These are phyloP conservation scores for Biancaea sappan DNA, from an alignment of 306 rosid species.

Conservation along the genomic window DNA sequence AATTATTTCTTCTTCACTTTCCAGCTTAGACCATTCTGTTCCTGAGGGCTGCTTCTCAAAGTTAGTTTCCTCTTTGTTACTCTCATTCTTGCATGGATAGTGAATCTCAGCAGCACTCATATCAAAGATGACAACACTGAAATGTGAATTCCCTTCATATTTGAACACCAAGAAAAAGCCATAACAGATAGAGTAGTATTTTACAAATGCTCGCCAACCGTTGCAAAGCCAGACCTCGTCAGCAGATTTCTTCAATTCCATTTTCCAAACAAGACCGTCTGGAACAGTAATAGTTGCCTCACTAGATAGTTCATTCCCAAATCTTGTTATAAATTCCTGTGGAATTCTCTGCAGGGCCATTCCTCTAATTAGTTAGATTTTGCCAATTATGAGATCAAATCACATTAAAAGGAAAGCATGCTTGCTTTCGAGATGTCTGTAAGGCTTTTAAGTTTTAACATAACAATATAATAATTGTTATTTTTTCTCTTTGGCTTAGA, in stretches of 20 bases:
- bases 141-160: constrained; percentile 32
- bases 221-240: constrained; percentile 6
- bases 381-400: not conserved
- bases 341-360: constrained; percentile 38
- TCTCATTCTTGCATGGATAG: constrained; percentile 26
- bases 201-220: constrained; percentile 27
- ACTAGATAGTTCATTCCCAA: constrained; percentile 29
- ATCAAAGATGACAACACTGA: constrained; percentile 37
- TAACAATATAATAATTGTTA: too few relatives aligned
- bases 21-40: not conserved
- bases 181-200: constrained; percentile 26
- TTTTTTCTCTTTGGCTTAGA: too few relatives aligned
- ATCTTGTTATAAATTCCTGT: constrained; percentile 30
- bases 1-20: not conserved
- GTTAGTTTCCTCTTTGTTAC: not conserved
- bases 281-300: constrained; percentile 30
- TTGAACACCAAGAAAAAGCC: constrained; percentile 29
- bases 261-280: constrained; percentile 17
- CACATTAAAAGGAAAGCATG: too few relatives aligned
- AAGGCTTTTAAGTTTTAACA: too few relatives aligned
- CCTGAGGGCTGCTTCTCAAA: not conserved
- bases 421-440: too few relatives aligned
- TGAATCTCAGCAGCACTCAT: constrained; percentile 33
- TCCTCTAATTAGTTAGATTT: not conserved
- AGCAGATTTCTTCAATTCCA: constrained; percentile 19